phyloP scores from a whole-genome alignment of 1,284 basidiomycete genomes.

The Heliocybe sulcata region DNA sequence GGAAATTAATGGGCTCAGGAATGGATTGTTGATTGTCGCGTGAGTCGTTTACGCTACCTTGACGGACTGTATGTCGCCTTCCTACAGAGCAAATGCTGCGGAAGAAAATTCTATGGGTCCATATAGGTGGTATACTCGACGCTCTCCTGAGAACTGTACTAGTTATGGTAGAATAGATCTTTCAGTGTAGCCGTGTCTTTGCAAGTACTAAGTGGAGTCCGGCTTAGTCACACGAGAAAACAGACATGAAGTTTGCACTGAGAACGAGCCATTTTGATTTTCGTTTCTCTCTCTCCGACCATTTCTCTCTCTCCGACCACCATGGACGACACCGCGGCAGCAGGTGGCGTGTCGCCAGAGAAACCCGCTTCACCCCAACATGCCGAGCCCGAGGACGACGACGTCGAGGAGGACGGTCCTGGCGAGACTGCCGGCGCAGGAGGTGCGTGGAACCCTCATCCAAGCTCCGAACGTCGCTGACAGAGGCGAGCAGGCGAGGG shows the following conservation, averaged over 20 bases:
- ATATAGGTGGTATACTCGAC: constrained; percentile 1
- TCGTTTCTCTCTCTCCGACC: not conserved
- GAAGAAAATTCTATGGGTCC: not conserved
- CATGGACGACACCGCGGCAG: not conserved
- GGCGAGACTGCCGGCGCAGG: not conserved
- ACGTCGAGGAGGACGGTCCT: not conserved
- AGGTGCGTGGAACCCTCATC: not conserved
- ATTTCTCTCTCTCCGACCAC: not conserved
- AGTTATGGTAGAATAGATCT: not conserved
- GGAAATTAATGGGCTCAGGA: not conserved
- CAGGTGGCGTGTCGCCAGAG: not conserved
- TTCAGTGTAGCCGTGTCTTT: not conserved
- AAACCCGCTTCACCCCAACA: not conserved
- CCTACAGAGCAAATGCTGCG: not conserved
- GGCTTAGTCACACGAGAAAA: not conserved
- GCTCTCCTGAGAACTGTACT: not conserved
- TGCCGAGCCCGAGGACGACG: not conserved
- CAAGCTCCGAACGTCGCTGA: not conserved
- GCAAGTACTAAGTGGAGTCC: not conserved
- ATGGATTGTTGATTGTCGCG: not conserved
- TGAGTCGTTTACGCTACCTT: not conserved
- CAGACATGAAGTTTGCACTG: constrained; percentile 1
- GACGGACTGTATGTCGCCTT: not conserved
- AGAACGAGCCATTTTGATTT: not conserved
- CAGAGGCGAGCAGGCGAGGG: constrained; percentile 19